Evolutionary conservation across 2,329 filamentous ascomycete species (phyloP).

Genomic region (Beauveria sp.): DNA sequence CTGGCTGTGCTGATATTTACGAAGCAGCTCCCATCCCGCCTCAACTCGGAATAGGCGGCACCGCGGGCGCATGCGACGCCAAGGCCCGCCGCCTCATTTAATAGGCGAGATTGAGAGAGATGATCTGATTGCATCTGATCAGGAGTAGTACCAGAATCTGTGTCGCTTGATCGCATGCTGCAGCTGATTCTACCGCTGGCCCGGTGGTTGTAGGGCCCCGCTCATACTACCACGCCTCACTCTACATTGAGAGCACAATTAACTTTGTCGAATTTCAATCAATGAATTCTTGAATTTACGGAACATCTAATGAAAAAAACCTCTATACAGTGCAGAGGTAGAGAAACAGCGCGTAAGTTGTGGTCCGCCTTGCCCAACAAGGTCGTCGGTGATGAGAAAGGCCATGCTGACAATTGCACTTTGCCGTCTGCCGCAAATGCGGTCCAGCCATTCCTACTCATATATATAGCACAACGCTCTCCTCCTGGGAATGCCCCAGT

Average conservation of each 20-base stretch:
- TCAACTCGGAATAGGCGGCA: background rate
- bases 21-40: conserved; percentile 29
- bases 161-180: background rate
- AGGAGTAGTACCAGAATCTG: no score
- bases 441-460: no score
- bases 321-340: no score
- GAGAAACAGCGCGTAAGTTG: background rate
- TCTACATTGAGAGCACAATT: background rate
- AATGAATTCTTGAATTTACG: background rate
- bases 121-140: no score
- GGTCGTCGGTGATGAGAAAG: background rate
- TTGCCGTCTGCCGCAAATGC: no score
- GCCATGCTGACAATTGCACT: background rate
- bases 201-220: no score
- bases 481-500: no score
- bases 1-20: conserved; percentile 28
- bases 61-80: background rate
- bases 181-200: no score
- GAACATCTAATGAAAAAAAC: no score
- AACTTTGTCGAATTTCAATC: background rate
- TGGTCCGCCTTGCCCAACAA: background rate
- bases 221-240: background rate
- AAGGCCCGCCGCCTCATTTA: background rate
- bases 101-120: background rate
- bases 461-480: no score